These are phyloP conservation scores for Populus trichocarpa DNA, from an alignment of 441 rosid species.

Conservation along the genomic window DNA sequence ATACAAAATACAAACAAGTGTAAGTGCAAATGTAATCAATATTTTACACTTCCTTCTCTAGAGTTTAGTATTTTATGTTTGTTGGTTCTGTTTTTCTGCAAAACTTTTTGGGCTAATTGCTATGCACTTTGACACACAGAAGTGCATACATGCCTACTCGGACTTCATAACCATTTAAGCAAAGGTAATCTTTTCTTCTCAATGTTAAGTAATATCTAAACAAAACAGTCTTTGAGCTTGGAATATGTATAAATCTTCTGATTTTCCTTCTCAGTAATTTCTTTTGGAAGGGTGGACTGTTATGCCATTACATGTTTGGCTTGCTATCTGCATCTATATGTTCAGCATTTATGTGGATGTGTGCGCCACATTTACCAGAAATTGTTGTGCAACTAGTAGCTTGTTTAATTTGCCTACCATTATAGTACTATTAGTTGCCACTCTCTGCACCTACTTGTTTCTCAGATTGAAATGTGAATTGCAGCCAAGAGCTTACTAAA, in stretches of 20 bases:
- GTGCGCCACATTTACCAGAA: neutral
- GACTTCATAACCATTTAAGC: constrained; percentile 50
- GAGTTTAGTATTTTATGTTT: neutral
- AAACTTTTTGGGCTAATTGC: neutral
- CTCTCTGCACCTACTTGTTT: neutral
- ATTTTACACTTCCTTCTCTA: neutral
- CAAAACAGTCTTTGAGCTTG: neutral
- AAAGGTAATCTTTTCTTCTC: constrained; percentile 44
- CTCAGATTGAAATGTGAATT: constrained; percentile 4
- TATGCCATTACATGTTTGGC: neutral
- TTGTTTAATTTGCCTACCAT: neutral
- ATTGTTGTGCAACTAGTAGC: neutral
- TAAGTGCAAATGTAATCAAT: constrained; percentile 29
- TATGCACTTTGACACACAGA: constrained; percentile 30
- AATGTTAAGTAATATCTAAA: neutral
- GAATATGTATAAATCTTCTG: neutral
- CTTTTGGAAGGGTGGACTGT: neutral
- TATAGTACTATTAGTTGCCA: neutral
- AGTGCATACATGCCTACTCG: constrained; percentile 53
- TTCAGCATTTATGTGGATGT: neutral
- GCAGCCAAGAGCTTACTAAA: constrained; percentile 55
- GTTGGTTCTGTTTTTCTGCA: neutral
- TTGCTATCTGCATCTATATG: neutral
- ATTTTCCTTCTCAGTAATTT: neutral
- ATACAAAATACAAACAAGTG: constrained; percentile 60